A percentile compares a stretch with the other conserved stretches of the same genome.
phyloP scores from a whole-genome alignment of 208 protist genomes.

The Endotrypanum monterogeii region DNA sequence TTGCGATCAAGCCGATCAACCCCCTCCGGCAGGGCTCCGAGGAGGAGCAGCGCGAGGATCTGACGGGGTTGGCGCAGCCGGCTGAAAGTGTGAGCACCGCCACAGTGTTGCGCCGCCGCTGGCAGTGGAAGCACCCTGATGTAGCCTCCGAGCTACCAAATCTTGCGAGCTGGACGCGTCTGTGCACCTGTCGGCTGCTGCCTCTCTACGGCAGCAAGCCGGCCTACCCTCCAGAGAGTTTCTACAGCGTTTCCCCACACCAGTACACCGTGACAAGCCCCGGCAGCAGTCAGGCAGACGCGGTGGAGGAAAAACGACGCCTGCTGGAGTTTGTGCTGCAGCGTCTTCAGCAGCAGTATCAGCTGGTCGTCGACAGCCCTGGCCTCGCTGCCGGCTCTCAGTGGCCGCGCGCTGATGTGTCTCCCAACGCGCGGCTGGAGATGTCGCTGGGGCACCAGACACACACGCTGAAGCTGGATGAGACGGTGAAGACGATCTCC shows the following conservation, averaged over 20 bases:
- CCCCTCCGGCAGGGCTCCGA: slow-evolving; percentile 37
- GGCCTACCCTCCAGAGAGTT: slow-evolving; percentile 75
- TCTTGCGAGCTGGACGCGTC: slow-evolving; percentile 54
- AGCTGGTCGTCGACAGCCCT: slow-evolving; percentile 74
- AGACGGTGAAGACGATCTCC: slow-evolving; percentile 69
- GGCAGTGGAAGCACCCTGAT: slow-evolving; percentile 73
- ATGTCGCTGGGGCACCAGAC: slow-evolving; percentile 86
- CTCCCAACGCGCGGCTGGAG: slow-evolving; percentile 66
- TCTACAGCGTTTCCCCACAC: slow-evolving; percentile 70
- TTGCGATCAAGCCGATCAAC: slow-evolving; percentile 72
- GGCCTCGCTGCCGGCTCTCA: slow-evolving; percentile 29
- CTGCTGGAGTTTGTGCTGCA: slow-evolving; percentile 84
- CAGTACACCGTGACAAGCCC: slow-evolving; percentile 69
- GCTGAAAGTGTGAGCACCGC: slow-evolving; percentile 62
- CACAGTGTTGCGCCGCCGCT: slow-evolving; percentile 71
- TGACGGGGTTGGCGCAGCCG: slow-evolving; percentile 34
- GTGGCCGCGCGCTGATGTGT: slow-evolving; percentile 49
- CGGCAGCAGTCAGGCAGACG: slow-evolving; percentile 3
- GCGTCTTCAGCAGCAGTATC: slow-evolving; percentile 84
- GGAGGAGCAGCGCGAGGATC: slow-evolving; percentile 27
- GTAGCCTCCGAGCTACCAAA: slow-evolving; percentile 34
- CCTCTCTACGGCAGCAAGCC: slow-evolving; percentile 79
- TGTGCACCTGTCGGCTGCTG: slow-evolving; percentile 74
- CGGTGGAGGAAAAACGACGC: slow-evolving; percentile 32
- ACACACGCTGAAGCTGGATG: slow-evolving; percentile 78